Base-by-base conservation (phyloP, 176 grass and related monocot genomes). In the Lolium perenne region DNA sequence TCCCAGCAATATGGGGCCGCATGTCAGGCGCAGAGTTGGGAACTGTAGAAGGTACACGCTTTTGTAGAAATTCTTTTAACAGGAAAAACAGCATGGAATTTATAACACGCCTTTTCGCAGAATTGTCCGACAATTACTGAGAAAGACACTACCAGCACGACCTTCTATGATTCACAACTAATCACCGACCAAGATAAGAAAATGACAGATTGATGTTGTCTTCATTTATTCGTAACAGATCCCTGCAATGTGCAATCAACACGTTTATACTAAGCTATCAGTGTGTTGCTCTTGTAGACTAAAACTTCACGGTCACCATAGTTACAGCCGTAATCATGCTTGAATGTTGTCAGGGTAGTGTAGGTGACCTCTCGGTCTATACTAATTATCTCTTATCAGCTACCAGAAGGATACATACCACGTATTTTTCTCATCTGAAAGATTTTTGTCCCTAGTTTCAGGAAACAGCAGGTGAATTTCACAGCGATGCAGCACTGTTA, bases 251-350 rank as follows among this genome's bases (percentile, higher is more conserved):
- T 82, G 13, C 66, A 8, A 82, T 45, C n/a, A 57, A 8, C 50
- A 82, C 35, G 50, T 58, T 71, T 82, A 43, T 58, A 25, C 13
- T 25, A 74, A 15, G 71, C 71, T 51, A 74, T 74, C 7, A 63
- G 18, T 38, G 59, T 53, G 26, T 62, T 51, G 38, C 57, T 45
- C 47, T 65, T 49, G 13, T 4, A 74, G 13, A 74, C 7, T 49
- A 4, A n/a, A 23, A 78, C 64, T 78, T 60, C 73, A 40, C 21
- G 66, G 12, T 69, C 86, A 58, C 20, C 57, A 71, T 71, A 4
- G 38, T 68, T 70, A 70, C 66, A 2, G 8, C 66, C 9, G 35
- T 41, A 70, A 70, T 70, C 3, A 70, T 41, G 35, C n/a, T 22
- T 14, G 41, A 10, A 47, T 48, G 20, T 23, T 11, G 43, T 14